Conservation (phyloP, 805 yeast genomes). For the Candida mattraensis region DNA sequence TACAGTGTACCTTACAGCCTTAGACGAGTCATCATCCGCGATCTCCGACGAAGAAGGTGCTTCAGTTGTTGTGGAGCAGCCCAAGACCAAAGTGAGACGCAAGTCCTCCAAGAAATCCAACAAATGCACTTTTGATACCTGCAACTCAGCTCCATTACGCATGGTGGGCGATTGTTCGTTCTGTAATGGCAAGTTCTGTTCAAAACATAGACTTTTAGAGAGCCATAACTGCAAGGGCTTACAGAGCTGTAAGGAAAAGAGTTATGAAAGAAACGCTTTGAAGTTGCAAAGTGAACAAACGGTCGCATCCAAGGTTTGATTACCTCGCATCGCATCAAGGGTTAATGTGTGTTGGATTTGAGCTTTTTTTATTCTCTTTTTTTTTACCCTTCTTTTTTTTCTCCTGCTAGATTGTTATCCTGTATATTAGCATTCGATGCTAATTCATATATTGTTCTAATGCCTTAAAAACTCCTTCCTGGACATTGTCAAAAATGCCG, state of each 20-base stretch:
- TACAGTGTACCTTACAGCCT: slow-evolving; percentile 31
- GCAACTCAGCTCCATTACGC: slow-evolving; percentile 63
- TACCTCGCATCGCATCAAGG: slow-evolving; percentile 8
- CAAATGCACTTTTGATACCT: slow-evolving; percentile 53
- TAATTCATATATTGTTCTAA: slow-evolving; percentile 18
- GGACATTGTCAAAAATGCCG: slow-evolving; percentile 51
- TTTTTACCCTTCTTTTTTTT: too few relatives aligned
- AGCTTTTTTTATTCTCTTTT: slow-evolving; percentile 4
- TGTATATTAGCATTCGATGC: too few relatives aligned
- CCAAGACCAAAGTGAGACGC: slow-evolving; percentile 29
- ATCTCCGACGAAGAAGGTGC: slow-evolving; percentile 19
- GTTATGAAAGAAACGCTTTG: slow-evolving; percentile 81
- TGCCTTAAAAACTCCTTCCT: slow-evolving; percentile 40
- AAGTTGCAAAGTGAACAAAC: slow-evolving; percentile 85
- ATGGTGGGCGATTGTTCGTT: slow-evolving; percentile 82
- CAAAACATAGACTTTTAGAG: slow-evolving; percentile 83
- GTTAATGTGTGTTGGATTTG: slow-evolving; percentile 13
- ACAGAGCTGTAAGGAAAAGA: slow-evolving; percentile 74
- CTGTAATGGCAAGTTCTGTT: slow-evolving; percentile 83
- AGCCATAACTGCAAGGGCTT: slow-evolving; percentile 80
- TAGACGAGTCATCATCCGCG: slow-evolving; percentile 23
- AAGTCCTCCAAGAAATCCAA: slow-evolving; percentile 40
- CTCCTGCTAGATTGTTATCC: too few relatives aligned
- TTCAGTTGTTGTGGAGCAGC: slow-evolving; percentile 17
- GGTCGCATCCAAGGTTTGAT: slow-evolving; percentile 64